phyloP scores from a whole-genome alignment of 805 yeast genomes.

The Starmera quercuum region DNA sequence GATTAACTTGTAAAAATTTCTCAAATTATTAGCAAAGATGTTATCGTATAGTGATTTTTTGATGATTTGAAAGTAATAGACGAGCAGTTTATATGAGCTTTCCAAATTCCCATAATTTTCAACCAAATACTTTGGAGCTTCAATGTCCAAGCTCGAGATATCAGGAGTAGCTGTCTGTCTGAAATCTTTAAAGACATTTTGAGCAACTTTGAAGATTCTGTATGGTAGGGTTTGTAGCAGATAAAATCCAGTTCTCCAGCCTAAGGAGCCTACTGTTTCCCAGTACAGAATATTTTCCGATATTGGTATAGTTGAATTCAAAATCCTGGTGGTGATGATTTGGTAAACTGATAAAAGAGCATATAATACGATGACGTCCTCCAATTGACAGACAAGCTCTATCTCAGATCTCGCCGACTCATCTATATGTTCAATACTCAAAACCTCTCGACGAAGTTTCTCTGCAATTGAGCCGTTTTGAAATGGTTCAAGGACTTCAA shows the following conservation, averaged over 20 bases:
- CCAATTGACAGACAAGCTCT: conserved; percentile 11
- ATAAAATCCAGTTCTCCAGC: conserved; percentile 25
- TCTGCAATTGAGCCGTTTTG: conserved; percentile 4
- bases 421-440: background rate
- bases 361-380: conserved; percentile 23
- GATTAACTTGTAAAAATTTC: conserved; percentile 10
- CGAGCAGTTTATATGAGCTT: conserved; percentile 7
- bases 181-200: conserved; percentile 20
- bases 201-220: conserved; percentile 10
- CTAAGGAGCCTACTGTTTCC: conserved; percentile 29
- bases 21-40: conserved; percentile 11
- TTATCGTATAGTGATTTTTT: conserved; percentile 10
- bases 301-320: conserved; percentile 35
- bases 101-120: conserved; percentile 4
- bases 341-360: conserved; percentile 27
- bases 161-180: conserved; percentile 8
- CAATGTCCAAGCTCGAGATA: conserved; percentile 3
- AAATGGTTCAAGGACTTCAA: conserved; percentile 6
- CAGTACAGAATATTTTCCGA: conserved; percentile 39
- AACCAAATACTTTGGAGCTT: conserved; percentile 4
- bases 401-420: conserved; percentile 6
- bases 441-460: background rate
- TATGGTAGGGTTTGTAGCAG: conserved; percentile 32
- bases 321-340: conserved; percentile 23
- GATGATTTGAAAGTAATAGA: conserved; percentile 7